Conservation (phyloP, 129 eudicot genomes). For the Tanacetum coccineum region DNA sequence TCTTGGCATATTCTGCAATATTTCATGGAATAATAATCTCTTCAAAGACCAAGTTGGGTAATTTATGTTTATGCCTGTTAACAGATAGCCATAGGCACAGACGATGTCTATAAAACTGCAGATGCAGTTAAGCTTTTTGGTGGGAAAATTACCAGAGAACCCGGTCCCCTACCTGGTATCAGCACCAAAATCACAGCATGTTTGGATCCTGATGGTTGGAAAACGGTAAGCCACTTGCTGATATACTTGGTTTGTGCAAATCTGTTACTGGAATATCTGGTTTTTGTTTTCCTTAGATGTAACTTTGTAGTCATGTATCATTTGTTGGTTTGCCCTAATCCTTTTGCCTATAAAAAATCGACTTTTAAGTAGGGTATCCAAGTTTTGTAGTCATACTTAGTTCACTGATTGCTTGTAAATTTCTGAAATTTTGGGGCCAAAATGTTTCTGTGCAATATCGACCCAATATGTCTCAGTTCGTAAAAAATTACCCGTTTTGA, state of each 20-base stretch:
- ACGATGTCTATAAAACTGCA: conserved; percentile 91
- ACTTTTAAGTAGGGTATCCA: background rate
- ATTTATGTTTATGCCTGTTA: conserved; percentile 9
- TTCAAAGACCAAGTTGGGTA: conserved; percentile 7
- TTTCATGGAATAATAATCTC: too few species aligned
- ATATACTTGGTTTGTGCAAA: conserved; percentile 3
- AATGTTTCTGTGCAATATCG: background rate
- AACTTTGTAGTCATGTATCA: background rate
- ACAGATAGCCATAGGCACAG: conserved; percentile 96
- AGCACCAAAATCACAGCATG: conserved; percentile 93
- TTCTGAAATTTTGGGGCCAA: background rate
- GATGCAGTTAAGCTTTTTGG: conserved; percentile 80
- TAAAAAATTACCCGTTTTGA: background rate
- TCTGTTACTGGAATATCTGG: background rate
- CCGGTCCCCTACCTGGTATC: conserved; percentile 93
- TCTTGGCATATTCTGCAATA: too few species aligned
- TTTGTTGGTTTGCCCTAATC: background rate
- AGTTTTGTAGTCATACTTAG: too few species aligned
- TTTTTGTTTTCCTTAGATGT: background rate
- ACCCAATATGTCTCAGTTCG: too few species aligned
- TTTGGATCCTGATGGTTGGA: conserved; percentile 99
- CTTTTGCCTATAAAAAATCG: background rate
- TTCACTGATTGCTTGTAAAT: too few species aligned
- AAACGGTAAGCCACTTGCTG: conserved; percentile 49
- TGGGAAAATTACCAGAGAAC: conserved; percentile 86